Base-by-base conservation (phyloP, 106 monocot species). In the Apostasia shenzhenica region DNA sequence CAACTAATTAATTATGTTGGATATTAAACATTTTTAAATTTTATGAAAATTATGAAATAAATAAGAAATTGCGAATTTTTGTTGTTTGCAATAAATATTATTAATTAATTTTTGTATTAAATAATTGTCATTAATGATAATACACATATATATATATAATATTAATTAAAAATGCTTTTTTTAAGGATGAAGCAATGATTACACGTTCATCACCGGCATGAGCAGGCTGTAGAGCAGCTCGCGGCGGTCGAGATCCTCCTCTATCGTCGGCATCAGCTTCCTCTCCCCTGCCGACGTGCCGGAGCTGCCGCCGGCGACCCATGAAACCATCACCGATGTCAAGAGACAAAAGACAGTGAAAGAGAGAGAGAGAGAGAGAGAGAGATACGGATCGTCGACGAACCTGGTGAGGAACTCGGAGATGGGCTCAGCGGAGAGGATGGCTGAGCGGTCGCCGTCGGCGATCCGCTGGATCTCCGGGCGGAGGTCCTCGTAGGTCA, bases 361-460 rank as follows among this genome's bases (percentile, higher is more conserved):
- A 26, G 26, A 26, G 26, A 26, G 26, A 26, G 26, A 26, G 26
- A 26, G 26, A 26, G 26, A 26, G 26, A 26, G 26, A 26, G 26
- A 26, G 26, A 26, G 26, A 26, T 26, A 26, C 26, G 26, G 26
- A 26, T 26, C 26, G 26, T 26, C 26, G 26, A 26, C 26, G 10
- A 50, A 90, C 86, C 91, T 91, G 13, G 91, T 91, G 72, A 91
- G 79, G 71, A 91, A 91, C 59, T 91, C 91, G 3, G 91, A 80
- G 48, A 87, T 82, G 55, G 91, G 87, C 46, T 77, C 70, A 45
- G 77, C 51, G 55, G 75, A 86, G 56, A 91, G 79, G 14, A 91
- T 91, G 6, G 81, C 41, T n/a, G 91, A 91, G 41, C 72, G 76
- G 66, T 91, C 91, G 52, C 91, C 91, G 55, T 91, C 80, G 2